A percentile compares a stretch with the other conserved stretches of the same genome.
These are phyloP conservation scores for Aspergillus aculeatus DNA, from an alignment of 2,329 filamentous ascomycete genomes.

Conservation along the genomic window DNA sequence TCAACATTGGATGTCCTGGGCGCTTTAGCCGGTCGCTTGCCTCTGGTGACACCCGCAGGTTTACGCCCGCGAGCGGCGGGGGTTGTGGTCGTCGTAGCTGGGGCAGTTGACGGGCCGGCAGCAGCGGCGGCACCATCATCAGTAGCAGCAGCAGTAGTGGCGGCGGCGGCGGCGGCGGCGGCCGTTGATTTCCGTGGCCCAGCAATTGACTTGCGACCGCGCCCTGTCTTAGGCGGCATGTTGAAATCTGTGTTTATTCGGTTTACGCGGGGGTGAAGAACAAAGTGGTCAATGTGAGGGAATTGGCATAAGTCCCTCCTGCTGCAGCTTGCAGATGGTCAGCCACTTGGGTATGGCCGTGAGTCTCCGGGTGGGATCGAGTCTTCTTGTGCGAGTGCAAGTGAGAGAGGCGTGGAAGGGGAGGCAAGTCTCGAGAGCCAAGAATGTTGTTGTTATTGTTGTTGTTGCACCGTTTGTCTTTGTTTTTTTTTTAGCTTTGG, in stretches of 20 bases:
- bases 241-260: conserved; percentile 1
- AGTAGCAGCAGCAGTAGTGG: background rate
- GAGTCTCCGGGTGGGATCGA: background rate
- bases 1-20: conserved; percentile 35
- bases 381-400: background rate
- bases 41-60: conserved; percentile 15
- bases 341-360: background rate
- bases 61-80: conserved; percentile 20
- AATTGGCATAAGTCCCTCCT: background rate
- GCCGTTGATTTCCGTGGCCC: conserved; percentile 8
- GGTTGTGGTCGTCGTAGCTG: conserved; percentile 3
- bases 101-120: conserved; percentile 17
- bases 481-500: background rate
- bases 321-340: too few species aligned
- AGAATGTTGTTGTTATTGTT: background rate
- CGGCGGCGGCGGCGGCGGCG: conserved; percentile 10
- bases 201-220: conserved; percentile 16
- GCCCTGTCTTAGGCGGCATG: conserved; percentile 34
- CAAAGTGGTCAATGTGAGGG: background rate
- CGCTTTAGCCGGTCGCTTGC: conserved; percentile 23
- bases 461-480: background rate
- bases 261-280: background rate
- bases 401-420: background rate
- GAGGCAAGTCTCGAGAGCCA: background rate
- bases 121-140: conserved; percentile 13